These are phyloP conservation scores for Curvularia verruculosa DNA, from an alignment of 2,329 filamentous ascomycete genomes.

Conservation along the genomic window DNA sequence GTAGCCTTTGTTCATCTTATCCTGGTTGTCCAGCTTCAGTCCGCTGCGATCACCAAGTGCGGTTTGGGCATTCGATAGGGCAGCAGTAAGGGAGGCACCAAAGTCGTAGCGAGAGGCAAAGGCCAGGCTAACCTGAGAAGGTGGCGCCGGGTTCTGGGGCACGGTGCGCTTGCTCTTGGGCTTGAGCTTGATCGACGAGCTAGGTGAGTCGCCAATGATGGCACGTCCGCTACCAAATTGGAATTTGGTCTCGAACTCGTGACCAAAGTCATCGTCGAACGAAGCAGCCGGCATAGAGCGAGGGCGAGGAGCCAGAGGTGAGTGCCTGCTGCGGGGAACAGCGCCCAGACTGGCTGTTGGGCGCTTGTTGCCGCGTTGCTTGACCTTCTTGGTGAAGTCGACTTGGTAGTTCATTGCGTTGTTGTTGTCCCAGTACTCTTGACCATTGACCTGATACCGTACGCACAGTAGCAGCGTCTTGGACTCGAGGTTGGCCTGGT, in stretches of 20 bases:
- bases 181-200: constrained; percentile 71
- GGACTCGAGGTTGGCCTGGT: constrained; percentile 86
- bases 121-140: constrained; percentile 65
- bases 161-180: constrained; percentile 66
- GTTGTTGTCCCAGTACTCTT: constrained; percentile 98
- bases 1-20: constrained; percentile 32
- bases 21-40: constrained; percentile 41
- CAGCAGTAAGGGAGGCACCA: constrained; percentile 84
- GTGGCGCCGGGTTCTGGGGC: constrained; percentile 62
- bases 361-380: constrained; percentile 57
- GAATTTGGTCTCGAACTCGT: constrained; percentile 59
- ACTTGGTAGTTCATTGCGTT: constrained; percentile 85
- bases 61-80: constrained; percentile 75
- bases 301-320: constrained; percentile 54
- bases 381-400: constrained; percentile 83
- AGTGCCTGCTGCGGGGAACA: constrained; percentile 58
- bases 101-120: constrained; percentile 98
- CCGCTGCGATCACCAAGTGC: constrained; percentile 63
- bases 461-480: constrained; percentile 95
- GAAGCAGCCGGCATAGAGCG: constrained; percentile 56
- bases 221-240: constrained; percentile 50
- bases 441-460: constrained; percentile 81
- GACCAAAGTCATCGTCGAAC: constrained; percentile 73
- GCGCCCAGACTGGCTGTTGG: constrained; percentile 57
- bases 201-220: constrained; percentile 64